Evolutionary conservation across 2,329 filamentous ascomycete species (phyloP).

Genomic region (Monilinia vaccinii-corymbosi): DNA sequence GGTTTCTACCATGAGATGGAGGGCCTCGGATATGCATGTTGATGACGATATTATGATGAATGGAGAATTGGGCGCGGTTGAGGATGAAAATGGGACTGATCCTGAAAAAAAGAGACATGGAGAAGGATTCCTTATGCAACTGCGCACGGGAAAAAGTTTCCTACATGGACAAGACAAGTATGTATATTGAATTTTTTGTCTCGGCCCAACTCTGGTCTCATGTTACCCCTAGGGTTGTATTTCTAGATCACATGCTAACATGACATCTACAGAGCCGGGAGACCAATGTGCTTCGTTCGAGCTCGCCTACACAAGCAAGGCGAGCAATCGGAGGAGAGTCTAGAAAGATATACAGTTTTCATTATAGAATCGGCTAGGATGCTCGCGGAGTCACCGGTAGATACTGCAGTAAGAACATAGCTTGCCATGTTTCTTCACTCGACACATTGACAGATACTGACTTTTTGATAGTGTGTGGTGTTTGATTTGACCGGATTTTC

Average conservation of each 20-base stretch:
- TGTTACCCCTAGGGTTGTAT: neutral
- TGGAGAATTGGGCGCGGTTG: constrained; percentile 61
- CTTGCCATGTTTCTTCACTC: neutral
- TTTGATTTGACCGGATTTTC: constrained; percentile 96
- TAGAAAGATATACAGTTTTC: constrained; percentile 89
- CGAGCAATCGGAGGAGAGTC: constrained; percentile 70
- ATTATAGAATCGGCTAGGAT: constrained; percentile 90
- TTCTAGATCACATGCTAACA: neutral
- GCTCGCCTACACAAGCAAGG: constrained; percentile 73
- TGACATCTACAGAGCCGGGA: constrained; percentile 39
- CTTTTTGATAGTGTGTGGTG: constrained; percentile 59
- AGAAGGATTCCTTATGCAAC: constrained; percentile 72
- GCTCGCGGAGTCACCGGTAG: constrained; percentile 67
- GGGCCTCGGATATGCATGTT: constrained; percentile 71
- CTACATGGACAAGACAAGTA: constrained; percentile 75
- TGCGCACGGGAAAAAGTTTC: constrained; percentile 87
- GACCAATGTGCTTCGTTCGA: constrained; percentile 80
- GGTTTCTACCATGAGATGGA: constrained; percentile 90
- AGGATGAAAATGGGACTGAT: constrained; percentile 48
- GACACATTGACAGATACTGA: neutral
- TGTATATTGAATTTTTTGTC: neutral
- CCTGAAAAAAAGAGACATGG: constrained; percentile 53
- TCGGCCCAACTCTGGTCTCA: neutral
- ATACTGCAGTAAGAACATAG: constrained; percentile 69
- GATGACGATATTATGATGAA: constrained; percentile 78